phyloP scores from a whole-genome alignment of 805 yeast species.

The Candida awuae region DNA sequence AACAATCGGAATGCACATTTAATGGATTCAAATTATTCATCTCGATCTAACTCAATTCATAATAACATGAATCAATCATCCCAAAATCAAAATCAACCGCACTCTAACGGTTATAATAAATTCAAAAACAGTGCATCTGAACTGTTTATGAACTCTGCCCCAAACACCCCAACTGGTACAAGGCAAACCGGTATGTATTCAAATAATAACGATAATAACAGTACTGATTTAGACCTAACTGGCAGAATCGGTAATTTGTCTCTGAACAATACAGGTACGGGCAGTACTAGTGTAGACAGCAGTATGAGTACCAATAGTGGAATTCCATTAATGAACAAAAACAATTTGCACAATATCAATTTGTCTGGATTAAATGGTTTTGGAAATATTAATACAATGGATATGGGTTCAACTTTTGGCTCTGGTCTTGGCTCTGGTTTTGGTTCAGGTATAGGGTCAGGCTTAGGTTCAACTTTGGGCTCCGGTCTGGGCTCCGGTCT shows the following conservation, averaged over 20 bases:
- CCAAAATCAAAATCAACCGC: not conserved
- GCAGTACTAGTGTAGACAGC: constrained; percentile 3
- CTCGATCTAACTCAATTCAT: constrained; percentile 13
- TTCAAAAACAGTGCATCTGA: not conserved
- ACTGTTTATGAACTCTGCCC: not conserved
- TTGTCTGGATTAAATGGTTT: too few relatives aligned
- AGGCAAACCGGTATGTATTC: constrained; percentile 4
- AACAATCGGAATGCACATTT: not conserved
- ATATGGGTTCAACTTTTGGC: too few relatives aligned
- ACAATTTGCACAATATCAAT: too few relatives aligned
- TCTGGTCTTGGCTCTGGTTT: too few relatives aligned
- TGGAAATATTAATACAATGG: too few relatives aligned
- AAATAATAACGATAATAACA: constrained; percentile 1
- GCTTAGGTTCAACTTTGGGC: too few relatives aligned
- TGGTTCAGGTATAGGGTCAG: too few relatives aligned
- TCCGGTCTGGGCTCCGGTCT: too few relatives aligned
- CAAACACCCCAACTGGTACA: constrained; percentile 1
- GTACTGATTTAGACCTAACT: constrained; percentile 12
- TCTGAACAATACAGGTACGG: constrained; percentile 10
- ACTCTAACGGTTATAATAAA: not conserved
- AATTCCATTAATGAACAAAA: not conserved
- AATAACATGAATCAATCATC: constrained; percentile 6
- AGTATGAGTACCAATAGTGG: constrained; percentile 2
- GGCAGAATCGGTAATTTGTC: constrained; percentile 17
- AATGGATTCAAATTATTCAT: constrained; percentile 5